Percentiles rank a stretch among this genome's conserved stretches.
Conservation (phyloP, 495 filamentous ascomycete species). For the Talaromyces borbonicus region DNA sequence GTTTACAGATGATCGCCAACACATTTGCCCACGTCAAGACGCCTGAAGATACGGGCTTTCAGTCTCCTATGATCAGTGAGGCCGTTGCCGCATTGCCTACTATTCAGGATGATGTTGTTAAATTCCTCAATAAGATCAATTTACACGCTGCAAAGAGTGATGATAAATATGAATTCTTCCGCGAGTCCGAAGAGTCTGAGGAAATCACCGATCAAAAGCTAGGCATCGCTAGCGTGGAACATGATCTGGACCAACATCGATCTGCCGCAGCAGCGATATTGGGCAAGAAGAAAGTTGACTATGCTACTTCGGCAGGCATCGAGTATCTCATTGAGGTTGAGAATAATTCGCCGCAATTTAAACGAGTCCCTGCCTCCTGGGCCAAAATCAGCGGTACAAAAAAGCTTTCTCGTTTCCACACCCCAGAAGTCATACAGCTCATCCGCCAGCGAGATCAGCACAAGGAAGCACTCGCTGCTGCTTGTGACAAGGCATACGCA, state of each 20-base stretch:
- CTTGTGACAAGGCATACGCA: constrained; percentile 79
- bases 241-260: constrained; percentile 72
- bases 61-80: constrained; percentile 57
- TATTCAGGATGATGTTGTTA: constrained; percentile 58
- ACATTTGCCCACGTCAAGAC: constrained; percentile 59
- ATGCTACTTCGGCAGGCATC: constrained; percentile 75
- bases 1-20: constrained; percentile 67
- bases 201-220: constrained; percentile 78
- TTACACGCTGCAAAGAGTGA: constrained; percentile 70
- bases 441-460: constrained; percentile 89
- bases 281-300: constrained; percentile 58
- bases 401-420: constrained; percentile 86
- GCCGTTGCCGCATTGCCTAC: constrained; percentile 68
- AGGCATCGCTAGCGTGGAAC: constrained; percentile 84
- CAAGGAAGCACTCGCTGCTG: constrained; percentile 83
- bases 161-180: constrained; percentile 92
- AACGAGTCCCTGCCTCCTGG: constrained; percentile 87
- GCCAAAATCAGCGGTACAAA: constrained; percentile 90
- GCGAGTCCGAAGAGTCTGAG: constrained; percentile 74
- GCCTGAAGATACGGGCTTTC: constrained; percentile 61
- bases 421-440: constrained; percentile 73
- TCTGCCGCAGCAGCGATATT: constrained; percentile 58
- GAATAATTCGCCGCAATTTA: constrained; percentile 59
- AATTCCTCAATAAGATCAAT: constrained; percentile 78
- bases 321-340: constrained; percentile 91